phyloP scores from a whole-genome alignment of 2,329 filamentous ascomycete genomes.

The Cytospora chrysosperma region DNA sequence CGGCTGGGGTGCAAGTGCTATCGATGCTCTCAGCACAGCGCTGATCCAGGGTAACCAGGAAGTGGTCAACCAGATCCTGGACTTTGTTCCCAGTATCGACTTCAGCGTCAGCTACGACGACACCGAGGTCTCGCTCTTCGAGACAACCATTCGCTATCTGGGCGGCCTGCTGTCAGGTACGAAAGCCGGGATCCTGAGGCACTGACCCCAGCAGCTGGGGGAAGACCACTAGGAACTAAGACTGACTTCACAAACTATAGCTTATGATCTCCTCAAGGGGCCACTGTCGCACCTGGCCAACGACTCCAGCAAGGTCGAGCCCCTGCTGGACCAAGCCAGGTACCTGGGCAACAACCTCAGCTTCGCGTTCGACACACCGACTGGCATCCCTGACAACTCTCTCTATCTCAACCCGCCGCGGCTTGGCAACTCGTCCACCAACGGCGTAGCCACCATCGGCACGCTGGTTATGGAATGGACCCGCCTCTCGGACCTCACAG shows the following conservation, averaged over 20 bases:
- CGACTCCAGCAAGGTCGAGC: conserved; percentile 48
- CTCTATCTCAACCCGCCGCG: conserved; percentile 57
- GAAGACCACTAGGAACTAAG: neutral
- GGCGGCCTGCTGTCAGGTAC: conserved; percentile 74
- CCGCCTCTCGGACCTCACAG: conserved; percentile 72
- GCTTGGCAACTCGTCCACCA: conserved; percentile 53
- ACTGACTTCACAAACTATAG: conserved; percentile 34
- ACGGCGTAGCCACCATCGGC: conserved; percentile 74
- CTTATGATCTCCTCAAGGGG: conserved; percentile 70
- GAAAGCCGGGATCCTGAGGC: neutral
- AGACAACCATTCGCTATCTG: conserved; percentile 87
- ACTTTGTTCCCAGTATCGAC: conserved; percentile 68
- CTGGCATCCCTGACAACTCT: conserved; percentile 71
- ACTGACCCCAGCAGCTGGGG: neutral
- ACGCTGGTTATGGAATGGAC: conserved; percentile 85
- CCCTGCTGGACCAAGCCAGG: conserved; percentile 65
- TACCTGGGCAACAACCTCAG: conserved; percentile 71
- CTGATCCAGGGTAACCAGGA: conserved; percentile 70
- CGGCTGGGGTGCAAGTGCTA: conserved; percentile 79
- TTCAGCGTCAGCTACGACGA: conserved; percentile 47
- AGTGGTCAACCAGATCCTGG: conserved; percentile 68
- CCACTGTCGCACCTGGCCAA: conserved; percentile 54
- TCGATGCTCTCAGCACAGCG: conserved; percentile 79
- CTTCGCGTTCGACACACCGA: conserved; percentile 74
- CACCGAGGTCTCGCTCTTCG: conserved; percentile 71